Conservation (phyloP, 1,284 basidiomycete species). For the Grifola frondosa region DNA sequence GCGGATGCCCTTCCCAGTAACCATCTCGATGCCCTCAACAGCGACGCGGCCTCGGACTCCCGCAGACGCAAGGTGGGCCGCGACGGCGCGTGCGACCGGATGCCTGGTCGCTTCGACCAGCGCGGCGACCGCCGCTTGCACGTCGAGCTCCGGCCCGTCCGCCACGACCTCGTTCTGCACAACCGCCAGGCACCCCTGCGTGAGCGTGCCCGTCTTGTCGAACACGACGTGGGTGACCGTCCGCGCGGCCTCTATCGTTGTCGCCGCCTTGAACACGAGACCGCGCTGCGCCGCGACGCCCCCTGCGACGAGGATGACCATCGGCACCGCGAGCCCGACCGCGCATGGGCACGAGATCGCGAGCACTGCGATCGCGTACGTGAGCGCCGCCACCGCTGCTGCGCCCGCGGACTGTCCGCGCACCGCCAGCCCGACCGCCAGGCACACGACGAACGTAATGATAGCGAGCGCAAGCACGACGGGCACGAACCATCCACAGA, state of each 20-base stretch:
- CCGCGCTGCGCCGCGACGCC: conserved; percentile 35
- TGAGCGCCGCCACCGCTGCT: conserved; percentile 35
- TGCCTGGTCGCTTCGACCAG: conserved; percentile 32
- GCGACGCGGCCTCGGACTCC: neutral
- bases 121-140: conserved; percentile 19
- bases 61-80: conserved; percentile 16
- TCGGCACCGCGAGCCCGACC: conserved; percentile 38
- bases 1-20: conserved; percentile 40
- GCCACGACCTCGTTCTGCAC: conserved; percentile 25
- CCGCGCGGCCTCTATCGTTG: conserved; percentile 32
- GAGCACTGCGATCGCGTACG: conserved; percentile 42
- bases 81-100: conserved; percentile 36
- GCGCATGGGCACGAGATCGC: conserved; percentile 46
- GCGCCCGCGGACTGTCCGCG: conserved; percentile 26
- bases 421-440: conserved; percentile 34
- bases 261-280: conserved; percentile 36
- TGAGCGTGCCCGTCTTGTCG: conserved; percentile 50
- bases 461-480: conserved; percentile 32
- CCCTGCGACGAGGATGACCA: conserved; percentile 37
- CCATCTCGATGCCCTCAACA: conserved; percentile 28
- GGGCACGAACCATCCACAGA: conserved; percentile 37
- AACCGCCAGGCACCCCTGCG: conserved; percentile 36
- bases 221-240: conserved; percentile 38
- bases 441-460: conserved; percentile 39
- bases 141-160: conserved; percentile 19